Evolutionary conservation across 352 stramenopile genomes (phyloP).

Genomic region (Pythium vanterpoolii): DNA sequence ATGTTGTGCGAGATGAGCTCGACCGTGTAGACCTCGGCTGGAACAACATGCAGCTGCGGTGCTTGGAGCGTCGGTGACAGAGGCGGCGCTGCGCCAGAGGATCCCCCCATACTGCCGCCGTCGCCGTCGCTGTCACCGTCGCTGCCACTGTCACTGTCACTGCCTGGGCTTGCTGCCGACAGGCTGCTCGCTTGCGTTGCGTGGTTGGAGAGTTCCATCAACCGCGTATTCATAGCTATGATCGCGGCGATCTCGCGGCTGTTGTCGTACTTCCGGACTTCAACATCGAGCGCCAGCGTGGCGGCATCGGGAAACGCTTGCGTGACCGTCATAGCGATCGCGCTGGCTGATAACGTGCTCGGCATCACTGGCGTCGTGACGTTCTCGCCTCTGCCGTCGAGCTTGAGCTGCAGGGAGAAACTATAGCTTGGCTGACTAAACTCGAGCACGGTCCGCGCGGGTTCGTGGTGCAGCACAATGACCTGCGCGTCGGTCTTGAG

Average conservation of each 20-base stretch:
- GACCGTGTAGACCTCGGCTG: not conserved
- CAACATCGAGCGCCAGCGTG: constrained; percentile 27
- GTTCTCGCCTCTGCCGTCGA: constrained; percentile 16
- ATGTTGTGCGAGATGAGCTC: constrained; percentile 16
- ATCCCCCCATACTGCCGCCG: too few species aligned
- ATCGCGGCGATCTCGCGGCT: constrained; percentile 24
- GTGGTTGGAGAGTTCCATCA: constrained; percentile 14
- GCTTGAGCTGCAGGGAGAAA: constrained; percentile 28
- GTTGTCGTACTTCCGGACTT: constrained; percentile 37
- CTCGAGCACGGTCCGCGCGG: constrained; percentile 17
- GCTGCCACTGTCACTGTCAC: not conserved
- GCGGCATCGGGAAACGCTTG: constrained; percentile 23
- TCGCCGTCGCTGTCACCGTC: not conserved
- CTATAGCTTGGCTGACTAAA: constrained; percentile 19
- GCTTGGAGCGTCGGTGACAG: not conserved
- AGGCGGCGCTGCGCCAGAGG: not conserved
- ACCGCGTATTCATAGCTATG: constrained; percentile 26
- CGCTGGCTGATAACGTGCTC: constrained; percentile 12
- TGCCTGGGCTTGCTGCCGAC: not conserved
- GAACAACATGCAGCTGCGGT: not conserved
- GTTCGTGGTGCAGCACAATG: constrained; percentile 26
- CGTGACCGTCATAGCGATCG: constrained; percentile 18
- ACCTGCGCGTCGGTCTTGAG: constrained; percentile 29
- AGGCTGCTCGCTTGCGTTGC: not conserved
- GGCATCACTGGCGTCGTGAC: constrained; percentile 29